These are phyloP conservation scores for Ambrosiella beaveri DNA, from an alignment of 2,329 filamentous ascomycete genomes.

Conservation along the genomic window DNA sequence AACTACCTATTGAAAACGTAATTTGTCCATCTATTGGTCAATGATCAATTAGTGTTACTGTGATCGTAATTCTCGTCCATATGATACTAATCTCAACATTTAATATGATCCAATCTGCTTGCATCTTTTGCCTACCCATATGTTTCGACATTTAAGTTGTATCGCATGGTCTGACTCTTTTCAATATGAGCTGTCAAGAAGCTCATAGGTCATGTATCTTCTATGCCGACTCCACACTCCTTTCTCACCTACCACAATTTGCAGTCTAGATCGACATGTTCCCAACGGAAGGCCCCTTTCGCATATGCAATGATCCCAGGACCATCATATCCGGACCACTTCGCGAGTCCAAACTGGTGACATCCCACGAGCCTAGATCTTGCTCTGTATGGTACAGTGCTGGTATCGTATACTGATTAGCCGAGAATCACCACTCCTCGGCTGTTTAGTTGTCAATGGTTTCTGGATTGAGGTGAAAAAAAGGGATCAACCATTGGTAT, in stretches of 20 bases:
- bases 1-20: constrained; percentile 8
- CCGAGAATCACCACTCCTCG: not conserved
- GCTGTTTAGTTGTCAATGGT: too few relatives aligned
- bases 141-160: too few relatives aligned
- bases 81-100: too few relatives aligned
- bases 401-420: not conserved
- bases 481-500: too few relatives aligned
- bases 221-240: not conserved
- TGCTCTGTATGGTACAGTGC: not conserved
- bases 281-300: not conserved
- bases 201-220: too few relatives aligned
- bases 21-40: not conserved
- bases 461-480: too few relatives aligned
- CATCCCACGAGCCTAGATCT: not conserved
- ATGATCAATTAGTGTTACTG: not conserved
- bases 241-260: not conserved
- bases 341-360: not conserved
- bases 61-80: not conserved
- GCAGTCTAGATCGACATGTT: not conserved
- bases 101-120: too few relatives aligned
- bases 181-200: too few relatives aligned
- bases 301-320: not conserved
- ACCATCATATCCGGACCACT: not conserved
- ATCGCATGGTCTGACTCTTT: too few relatives aligned
- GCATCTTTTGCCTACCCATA: too few relatives aligned